These are phyloP conservation scores for Chaetomiaceae sp. DNA, from an alignment of 2,329 filamentous ascomycete species.

Conservation along the genomic window DNA sequence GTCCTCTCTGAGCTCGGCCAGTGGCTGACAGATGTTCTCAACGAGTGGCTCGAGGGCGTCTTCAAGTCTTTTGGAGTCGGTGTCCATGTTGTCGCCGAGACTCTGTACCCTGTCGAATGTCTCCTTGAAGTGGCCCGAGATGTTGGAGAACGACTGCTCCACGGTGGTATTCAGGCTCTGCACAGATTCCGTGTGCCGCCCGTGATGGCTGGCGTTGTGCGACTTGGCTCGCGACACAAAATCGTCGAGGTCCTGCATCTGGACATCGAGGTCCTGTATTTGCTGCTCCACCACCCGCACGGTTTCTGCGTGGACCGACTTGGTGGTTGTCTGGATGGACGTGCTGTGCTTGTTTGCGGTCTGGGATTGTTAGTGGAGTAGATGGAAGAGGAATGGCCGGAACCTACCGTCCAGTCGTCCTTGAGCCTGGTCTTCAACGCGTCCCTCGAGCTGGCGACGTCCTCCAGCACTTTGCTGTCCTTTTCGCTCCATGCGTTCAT, in stretches of 20 bases:
- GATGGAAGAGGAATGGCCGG: slow-evolving; percentile 44
- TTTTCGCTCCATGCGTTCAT: slow-evolving; percentile 72
- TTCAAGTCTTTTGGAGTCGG: slow-evolving; percentile 54
- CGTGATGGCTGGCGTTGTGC: slow-evolving; percentile 75
- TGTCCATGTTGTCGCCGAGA: slow-evolving; percentile 63
- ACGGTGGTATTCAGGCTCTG: slow-evolving; percentile 62
- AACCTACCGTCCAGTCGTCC: slow-evolving; percentile 74
- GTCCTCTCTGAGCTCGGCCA: slow-evolving; percentile 66
- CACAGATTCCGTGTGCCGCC: slow-evolving; percentile 64
- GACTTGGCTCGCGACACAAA: slow-evolving; percentile 78
- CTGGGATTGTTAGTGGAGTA: slow-evolving; percentile 37
- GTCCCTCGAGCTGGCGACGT: slow-evolving; percentile 69
- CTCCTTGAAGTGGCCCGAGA: slow-evolving; percentile 65
- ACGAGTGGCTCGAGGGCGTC: slow-evolving; percentile 59
- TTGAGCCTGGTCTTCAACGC: slow-evolving; percentile 76
- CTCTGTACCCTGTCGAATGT: slow-evolving; percentile 64
- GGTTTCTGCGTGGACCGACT: slow-evolving; percentile 85
- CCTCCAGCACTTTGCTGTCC: slow-evolving; percentile 64
- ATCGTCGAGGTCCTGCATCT: slow-evolving; percentile 86
- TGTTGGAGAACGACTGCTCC: slow-evolving; percentile 66
- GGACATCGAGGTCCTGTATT: slow-evolving; percentile 77
- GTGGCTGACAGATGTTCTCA: slow-evolving; percentile 60
- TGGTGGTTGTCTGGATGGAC: slow-evolving; percentile 78
- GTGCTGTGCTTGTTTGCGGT: slow-evolving; percentile 72
- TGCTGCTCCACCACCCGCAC: slow-evolving; percentile 86